These are phyloP conservation scores for Populus tremula DNA, from an alignment of 345 rosid species.

Conservation along the genomic window DNA sequence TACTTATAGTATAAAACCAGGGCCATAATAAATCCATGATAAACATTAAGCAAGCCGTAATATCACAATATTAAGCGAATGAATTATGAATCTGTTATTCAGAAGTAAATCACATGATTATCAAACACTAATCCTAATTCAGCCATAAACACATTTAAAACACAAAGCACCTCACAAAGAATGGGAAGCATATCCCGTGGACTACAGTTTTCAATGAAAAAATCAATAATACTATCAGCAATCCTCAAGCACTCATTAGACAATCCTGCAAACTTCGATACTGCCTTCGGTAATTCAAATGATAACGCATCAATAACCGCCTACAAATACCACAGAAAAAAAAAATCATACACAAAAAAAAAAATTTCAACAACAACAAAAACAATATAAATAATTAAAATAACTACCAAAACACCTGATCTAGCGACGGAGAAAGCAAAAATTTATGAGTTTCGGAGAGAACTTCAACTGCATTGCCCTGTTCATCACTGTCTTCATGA, in stretches of 20 bases:
- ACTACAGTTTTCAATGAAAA: constrained; percentile 49
- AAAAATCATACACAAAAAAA: too few relatives aligned
- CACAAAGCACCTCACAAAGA: constrained; percentile 66
- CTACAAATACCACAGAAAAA: constrained; percentile 31
- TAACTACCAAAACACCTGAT: constrained; percentile 45
- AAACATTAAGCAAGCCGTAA: too few relatives aligned
- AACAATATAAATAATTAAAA: neutral
- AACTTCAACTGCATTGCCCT: constrained; percentile 38
- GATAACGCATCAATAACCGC: constrained; percentile 60
- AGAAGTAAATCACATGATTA: too few relatives aligned
- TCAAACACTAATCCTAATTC: too few relatives aligned
- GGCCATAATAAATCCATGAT: too few relatives aligned
- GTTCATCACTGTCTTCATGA: constrained; percentile 33
- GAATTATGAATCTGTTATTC: too few relatives aligned
- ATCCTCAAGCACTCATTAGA: constrained; percentile 49
- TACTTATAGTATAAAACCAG: too few relatives aligned
- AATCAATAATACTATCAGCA: constrained; percentile 46
- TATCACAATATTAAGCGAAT: neutral
- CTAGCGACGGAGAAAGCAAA: constrained; percentile 44
- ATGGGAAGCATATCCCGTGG: constrained; percentile 85
- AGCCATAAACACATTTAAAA: too few relatives aligned
- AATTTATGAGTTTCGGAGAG: constrained; percentile 37
- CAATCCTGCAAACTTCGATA: constrained; percentile 52
- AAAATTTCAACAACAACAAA: neutral
- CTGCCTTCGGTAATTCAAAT: constrained; percentile 67